phyloP scores from a whole-genome alignment of 768 basidiomycete genomes.

The Vishniacozyma victoriae region DNA sequence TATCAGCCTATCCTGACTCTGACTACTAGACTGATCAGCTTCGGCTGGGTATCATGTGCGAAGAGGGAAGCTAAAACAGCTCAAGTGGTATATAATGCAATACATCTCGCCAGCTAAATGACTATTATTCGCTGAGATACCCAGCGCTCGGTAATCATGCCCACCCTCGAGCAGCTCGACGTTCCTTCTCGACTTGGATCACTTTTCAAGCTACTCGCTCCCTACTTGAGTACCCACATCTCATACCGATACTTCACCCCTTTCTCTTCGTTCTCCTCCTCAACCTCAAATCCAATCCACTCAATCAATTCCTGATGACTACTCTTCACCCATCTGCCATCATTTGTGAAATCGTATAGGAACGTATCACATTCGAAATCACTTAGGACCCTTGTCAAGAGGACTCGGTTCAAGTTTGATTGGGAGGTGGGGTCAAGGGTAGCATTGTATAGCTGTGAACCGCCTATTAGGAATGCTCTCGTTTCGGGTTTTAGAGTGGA shows the following conservation, averaged over 20 bases:
- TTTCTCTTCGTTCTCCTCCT: constrained; percentile 72
- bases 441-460: constrained; percentile 74
- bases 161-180: too few relatives aligned
- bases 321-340: constrained; percentile 55
- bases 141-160: too few relatives aligned
- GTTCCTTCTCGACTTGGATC: too few relatives aligned
- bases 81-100: too few relatives aligned
- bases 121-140: too few relatives aligned
- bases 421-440: constrained; percentile 53
- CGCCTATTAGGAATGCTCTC: constrained; percentile 81
- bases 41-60: too few relatives aligned
- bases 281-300: constrained; percentile 77
- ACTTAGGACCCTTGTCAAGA: constrained; percentile 76
- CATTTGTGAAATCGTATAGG: constrained; percentile 62
- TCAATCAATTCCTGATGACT: constrained; percentile 60
- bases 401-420: constrained; percentile 61
- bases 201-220: too few relatives aligned
- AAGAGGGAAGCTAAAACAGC: too few relatives aligned
- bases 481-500: constrained; percentile 35
- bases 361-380: constrained; percentile 81
- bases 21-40: too few relatives aligned
- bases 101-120: too few relatives aligned
- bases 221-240: constrained; percentile 66
- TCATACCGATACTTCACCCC: constrained; percentile 84
- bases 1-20: too few relatives aligned